These are phyloP conservation scores for Exophiala oligosperma DNA, from an alignment of 2,329 filamentous ascomycete genomes.

Conservation along the genomic window DNA sequence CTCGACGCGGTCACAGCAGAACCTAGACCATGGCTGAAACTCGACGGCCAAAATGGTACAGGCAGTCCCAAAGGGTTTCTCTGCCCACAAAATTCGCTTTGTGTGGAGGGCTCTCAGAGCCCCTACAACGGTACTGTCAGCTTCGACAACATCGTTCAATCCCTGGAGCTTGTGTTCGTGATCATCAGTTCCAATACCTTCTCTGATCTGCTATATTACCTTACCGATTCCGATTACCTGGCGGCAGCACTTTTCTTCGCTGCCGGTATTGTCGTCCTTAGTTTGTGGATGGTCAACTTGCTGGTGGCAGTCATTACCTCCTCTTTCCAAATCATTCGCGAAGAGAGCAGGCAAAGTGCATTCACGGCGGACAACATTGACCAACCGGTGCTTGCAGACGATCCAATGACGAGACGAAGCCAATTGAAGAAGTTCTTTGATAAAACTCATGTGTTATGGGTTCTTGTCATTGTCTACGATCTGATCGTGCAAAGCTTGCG, in stretches of 20 bases:
- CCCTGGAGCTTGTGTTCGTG: constrained; percentile 91
- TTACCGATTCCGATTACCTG: constrained; percentile 87
- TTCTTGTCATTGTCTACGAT: constrained; percentile 74
- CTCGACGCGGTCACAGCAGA: constrained; percentile 61
- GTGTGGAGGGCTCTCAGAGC: constrained; percentile 69
- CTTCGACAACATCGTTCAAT: constrained; percentile 93
- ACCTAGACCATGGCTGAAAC: constrained; percentile 67
- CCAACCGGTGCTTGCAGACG: constrained; percentile 29
- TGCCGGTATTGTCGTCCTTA: constrained; percentile 80
- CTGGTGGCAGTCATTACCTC: constrained; percentile 96
- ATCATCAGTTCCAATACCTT: constrained; percentile 99
- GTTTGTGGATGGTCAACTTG: constrained; percentile 94
- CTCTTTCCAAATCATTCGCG: constrained; percentile 95
- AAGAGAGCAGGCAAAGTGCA: constrained; percentile 91
- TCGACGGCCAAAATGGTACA: constrained; percentile 54
- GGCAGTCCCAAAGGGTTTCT: constrained; percentile 75
- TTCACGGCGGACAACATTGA: constrained; percentile 75
- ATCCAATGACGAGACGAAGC: constrained; percentile 32
- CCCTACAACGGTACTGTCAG: constrained; percentile 84
- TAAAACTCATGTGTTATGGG: constrained; percentile 75
- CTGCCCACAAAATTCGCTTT: constrained; percentile 80
- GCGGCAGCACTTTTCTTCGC: constrained; percentile 76
- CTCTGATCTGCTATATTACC: constrained; percentile 90
- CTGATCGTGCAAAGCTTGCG: constrained; percentile 76
- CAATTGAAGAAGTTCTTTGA: constrained; percentile 70